Evolutionary conservation across 495 filamentous ascomycete species (phyloP), one percentile per base, ranked within the genome.

Genomic region (Hypoxylon rickii): DNA sequence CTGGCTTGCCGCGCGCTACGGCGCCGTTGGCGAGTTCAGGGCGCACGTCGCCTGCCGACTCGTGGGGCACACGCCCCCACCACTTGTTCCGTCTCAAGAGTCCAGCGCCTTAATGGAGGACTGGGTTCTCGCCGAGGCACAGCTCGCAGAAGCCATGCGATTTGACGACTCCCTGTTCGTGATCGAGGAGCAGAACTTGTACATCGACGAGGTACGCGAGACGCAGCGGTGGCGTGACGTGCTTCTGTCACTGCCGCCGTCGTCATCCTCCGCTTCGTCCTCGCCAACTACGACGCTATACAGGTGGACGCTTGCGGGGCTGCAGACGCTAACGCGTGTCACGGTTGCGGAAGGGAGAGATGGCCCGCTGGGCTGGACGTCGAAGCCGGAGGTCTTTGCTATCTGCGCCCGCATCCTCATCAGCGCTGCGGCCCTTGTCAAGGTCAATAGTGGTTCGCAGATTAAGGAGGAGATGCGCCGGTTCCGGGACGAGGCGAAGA

Each of bases 101-200:
- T 22, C 17, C 0, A 29, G 33, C 20, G 40, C 44, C 1, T n/a
- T 40, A 51, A 26, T 46, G 7, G n/a, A 19, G 4, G 68, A 13
- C 41, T 55, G 51, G 70, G 63, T 37, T 22, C 54, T 80, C 0
- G 79, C 88, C 0, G 69, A 70, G 2, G 59, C 67, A 0, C 70
- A 76, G 13, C 65, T 92, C 11, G 55, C 64, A 0, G 61, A 77
- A 17, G 79, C 82, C 17, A 63, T 80, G 34, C 77, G 80, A 41
- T 83, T 86, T 40, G 85, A 89, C 61, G 85, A 82, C 21, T 79
- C 87, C 1, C 74, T 98, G 0, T 98, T 98, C 63, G 84, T 83
- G 11, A 78, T 88, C 60, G 94, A 98, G 71, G 91, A 94, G 61
- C 90, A 93, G 58, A 98, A 98, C 53, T 75, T 96, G 0, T 97